phyloP scores from a whole-genome alignment of 140 eudicot species.

The Cichorium intybus region DNA sequence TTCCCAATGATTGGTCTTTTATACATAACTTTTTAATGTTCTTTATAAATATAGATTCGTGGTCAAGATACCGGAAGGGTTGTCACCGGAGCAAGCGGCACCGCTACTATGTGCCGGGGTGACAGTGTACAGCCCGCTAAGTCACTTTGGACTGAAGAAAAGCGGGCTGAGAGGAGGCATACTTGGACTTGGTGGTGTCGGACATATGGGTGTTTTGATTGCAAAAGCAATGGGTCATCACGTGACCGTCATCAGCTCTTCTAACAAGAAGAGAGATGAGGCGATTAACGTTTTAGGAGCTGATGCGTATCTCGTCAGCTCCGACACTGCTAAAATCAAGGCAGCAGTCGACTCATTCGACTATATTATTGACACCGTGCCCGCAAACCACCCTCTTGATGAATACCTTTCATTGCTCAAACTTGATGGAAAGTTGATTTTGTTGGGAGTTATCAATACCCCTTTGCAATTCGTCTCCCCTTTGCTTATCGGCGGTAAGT shows the following conservation, averaged over 20 bases:
- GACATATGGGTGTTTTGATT: constrained; percentile 35
- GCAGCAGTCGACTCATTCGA: constrained; percentile 17
- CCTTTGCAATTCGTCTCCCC: constrained; percentile 16
- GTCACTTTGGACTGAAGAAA: constrained; percentile 26
- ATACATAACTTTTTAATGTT: background rate
- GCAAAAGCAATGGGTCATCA: constrained; percentile 37
- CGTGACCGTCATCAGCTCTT: constrained; percentile 32
- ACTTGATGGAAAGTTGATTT: constrained; percentile 24
- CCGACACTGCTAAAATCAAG: background rate
- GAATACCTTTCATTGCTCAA: constrained; percentile 24
- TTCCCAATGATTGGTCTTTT: too few species aligned
- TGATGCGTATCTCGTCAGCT: constrained; percentile 26
- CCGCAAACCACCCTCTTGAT: constrained; percentile 22
- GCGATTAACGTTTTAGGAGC: constrained; percentile 30
- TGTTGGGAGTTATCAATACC: constrained; percentile 19
- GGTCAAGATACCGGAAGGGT: constrained; percentile 24
- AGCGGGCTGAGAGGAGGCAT: constrained; percentile 30
- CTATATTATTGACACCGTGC: constrained; percentile 28
- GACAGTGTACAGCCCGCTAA: constrained; percentile 30
- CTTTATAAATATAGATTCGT: constrained; percentile 9
- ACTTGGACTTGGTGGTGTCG: constrained; percentile 35
- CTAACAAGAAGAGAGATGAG: constrained; percentile 26
- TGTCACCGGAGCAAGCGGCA: constrained; percentile 31
- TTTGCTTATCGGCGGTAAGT: constrained; percentile 12
- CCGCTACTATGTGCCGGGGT: constrained; percentile 37